Conservation (phyloP, 768 basidiomycete genomes). For the Collybia sp. region DNA sequence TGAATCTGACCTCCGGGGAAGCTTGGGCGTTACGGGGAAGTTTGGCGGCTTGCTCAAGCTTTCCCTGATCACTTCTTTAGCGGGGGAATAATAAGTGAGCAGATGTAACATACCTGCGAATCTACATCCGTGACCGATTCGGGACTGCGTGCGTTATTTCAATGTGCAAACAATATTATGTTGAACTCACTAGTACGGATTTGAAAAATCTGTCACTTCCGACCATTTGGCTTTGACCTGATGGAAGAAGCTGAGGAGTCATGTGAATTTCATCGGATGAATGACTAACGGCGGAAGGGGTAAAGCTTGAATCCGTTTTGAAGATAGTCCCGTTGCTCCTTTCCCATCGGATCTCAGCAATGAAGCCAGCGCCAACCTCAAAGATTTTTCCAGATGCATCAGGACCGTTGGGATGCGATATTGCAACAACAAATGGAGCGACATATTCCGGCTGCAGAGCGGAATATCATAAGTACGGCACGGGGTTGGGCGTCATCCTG, state of each 20-base stretch:
- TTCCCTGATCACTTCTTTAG: conserved; percentile 25
- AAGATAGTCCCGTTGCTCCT: conserved; percentile 83
- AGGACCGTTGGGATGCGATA: conserved; percentile 81
- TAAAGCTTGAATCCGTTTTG: conserved; percentile 86
- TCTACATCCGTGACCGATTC: conserved; percentile 59
- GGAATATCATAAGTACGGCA: not conserved
- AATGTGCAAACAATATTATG: not conserved
- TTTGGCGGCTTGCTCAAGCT: conserved; percentile 60
- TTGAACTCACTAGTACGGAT: conserved; percentile 58
- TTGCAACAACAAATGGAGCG: conserved; percentile 85
- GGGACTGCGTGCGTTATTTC: conserved; percentile 43
- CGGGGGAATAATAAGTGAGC: not conserved
- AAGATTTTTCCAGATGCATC: conserved; percentile 81
- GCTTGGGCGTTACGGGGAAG: conserved; percentile 67
- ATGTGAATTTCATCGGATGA: not conserved
- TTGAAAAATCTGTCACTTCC: conserved; percentile 75
- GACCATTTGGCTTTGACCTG: conserved; percentile 83
- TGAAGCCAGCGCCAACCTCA: conserved; percentile 90
- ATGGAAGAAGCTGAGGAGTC: not conserved
- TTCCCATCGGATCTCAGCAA: conserved; percentile 93
- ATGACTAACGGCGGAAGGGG: conserved; percentile 82
- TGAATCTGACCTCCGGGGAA: conserved; percentile 70
- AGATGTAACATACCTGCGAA: conserved; percentile 33
- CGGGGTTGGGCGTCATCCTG: conserved; percentile 1
- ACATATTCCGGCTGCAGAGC: conserved; percentile 75